These are phyloP conservation scores for Tricholoma bakamatsutake DNA, from an alignment of 768 basidiomycete genomes.

Conservation along the genomic window DNA sequence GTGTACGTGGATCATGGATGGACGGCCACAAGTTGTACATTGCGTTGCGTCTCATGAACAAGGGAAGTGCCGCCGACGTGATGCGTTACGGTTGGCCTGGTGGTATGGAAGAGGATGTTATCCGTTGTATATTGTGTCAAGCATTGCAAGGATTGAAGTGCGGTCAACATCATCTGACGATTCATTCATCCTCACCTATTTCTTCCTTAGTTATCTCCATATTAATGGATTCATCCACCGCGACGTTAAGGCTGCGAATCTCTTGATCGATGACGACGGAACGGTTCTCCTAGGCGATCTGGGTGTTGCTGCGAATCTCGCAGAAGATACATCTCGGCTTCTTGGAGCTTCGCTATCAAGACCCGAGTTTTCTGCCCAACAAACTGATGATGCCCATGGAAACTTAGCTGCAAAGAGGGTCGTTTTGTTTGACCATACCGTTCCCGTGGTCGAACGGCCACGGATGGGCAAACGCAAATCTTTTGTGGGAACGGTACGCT, in stretches of 20 bases:
- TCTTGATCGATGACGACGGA: constrained; percentile 86
- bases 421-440: constrained; percentile 29
- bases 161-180: constrained; percentile 18
- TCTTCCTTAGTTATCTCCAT: constrained; percentile 64
- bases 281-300: constrained; percentile 90
- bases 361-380: not conserved
- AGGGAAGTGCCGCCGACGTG: constrained; percentile 79
- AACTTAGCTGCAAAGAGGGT: constrained; percentile 20
- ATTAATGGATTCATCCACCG: constrained; percentile 89
- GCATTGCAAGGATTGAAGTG: constrained; percentile 85
- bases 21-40: constrained; percentile 80
- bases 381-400: not conserved
- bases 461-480: constrained; percentile 76
- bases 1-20: constrained; percentile 88
- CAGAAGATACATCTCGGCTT: constrained; percentile 50
- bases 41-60: constrained; percentile 85
- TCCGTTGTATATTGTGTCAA: constrained; percentile 79
- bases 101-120: constrained; percentile 89
- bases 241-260: constrained; percentile 91
- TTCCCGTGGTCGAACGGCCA: constrained; percentile 28
- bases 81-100: constrained; percentile 81
- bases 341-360: not conserved
- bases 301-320: constrained; percentile 82
- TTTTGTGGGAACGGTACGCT: constrained; percentile 83
- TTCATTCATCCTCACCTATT: not conserved